Conservation (phyloP, 345 rosid species). For the Crucihimalaya himalaica region DNA sequence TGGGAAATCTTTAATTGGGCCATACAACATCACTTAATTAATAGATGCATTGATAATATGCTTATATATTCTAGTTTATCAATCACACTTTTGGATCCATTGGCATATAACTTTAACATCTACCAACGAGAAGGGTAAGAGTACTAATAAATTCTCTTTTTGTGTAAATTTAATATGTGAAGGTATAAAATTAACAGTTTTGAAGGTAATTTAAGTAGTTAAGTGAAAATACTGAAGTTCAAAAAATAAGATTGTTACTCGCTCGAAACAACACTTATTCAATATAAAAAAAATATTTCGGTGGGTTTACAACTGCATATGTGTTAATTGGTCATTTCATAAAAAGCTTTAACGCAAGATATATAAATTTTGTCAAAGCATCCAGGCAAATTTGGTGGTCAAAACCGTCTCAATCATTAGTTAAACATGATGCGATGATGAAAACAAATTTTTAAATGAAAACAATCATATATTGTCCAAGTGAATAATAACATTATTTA, state of each 20-base stretch:
- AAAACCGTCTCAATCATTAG: too few species aligned
- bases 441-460: too few species aligned
- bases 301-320: neutral
- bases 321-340: neutral
- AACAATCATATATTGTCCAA: too few species aligned
- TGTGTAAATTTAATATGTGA: neutral
- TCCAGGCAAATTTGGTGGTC: neutral
- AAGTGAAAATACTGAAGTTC: neutral
- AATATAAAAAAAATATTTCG: neutral
- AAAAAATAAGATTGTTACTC: neutral
- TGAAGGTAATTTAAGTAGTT: neutral
- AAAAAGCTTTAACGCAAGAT: neutral
- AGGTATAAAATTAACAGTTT: neutral
- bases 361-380: neutral
- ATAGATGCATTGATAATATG: neutral
- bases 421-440: too few species aligned
- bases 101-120: conserved; percentile 11
- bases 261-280: neutral
- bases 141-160: neutral
- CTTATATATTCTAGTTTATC: conserved; percentile 13
- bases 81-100: conserved; percentile 10
- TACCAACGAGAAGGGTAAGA: neutral
- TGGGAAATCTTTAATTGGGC: conserved; percentile 31
- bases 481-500: too few species aligned
- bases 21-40: conserved; percentile 8